phyloP scores from a whole-genome alignment of 805 yeast genomes.

The Spathaspora girioi region DNA sequence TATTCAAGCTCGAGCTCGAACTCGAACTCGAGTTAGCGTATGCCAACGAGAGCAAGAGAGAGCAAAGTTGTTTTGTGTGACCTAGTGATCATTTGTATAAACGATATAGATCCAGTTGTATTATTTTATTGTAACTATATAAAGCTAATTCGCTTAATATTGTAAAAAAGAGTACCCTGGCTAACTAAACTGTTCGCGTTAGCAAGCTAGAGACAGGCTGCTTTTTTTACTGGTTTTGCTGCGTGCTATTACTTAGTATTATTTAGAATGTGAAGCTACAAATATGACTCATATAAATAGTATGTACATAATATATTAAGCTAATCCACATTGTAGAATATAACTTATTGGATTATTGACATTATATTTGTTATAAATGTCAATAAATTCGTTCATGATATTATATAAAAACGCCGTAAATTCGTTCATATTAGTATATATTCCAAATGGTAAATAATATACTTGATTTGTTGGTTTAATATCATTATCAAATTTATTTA shows the following conservation, averaged over 20 bases:
- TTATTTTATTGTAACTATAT: no score
- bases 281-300: no score
- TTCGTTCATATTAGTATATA: constrained; percentile 31
- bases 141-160: no score
- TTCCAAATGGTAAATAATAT: constrained; percentile 36
- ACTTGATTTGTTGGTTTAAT: constrained; percentile 20
- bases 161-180: no score
- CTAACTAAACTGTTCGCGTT: no score
- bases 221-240: no score
- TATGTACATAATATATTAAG: neutral
- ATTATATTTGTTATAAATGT: constrained; percentile 13
- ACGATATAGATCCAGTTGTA: no score
- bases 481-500: constrained; percentile 7
- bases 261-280: no score
- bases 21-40: neutral
- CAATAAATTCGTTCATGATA: constrained; percentile 30
- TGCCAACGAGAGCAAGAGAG: neutral
- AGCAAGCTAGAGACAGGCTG: no score
- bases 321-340: constrained; percentile 11
- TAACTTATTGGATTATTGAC: constrained; percentile 7
- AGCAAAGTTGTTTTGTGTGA: no score
- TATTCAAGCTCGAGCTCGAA: constrained; percentile 41
- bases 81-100: no score
- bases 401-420: constrained; percentile 26
- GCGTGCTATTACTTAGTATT: no score